These are phyloP conservation scores for Sugiyamaella boreocaroliniensis DNA, from an alignment of 805 yeast species.

Conservation along the genomic window DNA sequence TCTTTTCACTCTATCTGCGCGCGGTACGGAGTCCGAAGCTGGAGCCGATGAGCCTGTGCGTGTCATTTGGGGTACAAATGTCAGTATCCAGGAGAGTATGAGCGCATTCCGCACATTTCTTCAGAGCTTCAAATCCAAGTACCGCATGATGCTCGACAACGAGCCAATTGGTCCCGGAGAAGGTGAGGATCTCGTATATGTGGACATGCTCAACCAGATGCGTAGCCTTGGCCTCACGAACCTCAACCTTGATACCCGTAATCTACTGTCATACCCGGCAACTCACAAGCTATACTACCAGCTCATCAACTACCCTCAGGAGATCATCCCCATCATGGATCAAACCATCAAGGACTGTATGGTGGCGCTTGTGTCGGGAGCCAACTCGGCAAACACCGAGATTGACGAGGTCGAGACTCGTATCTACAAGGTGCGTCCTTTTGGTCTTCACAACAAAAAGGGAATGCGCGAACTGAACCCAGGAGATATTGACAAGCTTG, in stretches of 20 bases:
- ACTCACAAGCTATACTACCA: conserved; percentile 79
- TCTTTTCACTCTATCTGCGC: conserved; percentile 4
- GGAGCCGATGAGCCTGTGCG: conserved; percentile 66
- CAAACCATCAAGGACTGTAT: conserved; percentile 87
- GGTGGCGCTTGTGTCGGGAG: conserved; percentile 37
- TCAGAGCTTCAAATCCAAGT: conserved; percentile 72
- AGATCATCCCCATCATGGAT: conserved; percentile 96
- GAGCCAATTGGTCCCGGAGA: conserved; percentile 39
- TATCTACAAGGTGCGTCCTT: conserved; percentile 85
- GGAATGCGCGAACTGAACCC: conserved; percentile 95
- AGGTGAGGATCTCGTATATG: conserved; percentile 70
- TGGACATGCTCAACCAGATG: conserved; percentile 67
- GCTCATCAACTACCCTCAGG: conserved; percentile 89
- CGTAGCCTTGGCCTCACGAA: conserved; percentile 72
- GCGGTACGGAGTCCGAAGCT: conserved; percentile 19
- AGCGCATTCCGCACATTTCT: conserved; percentile 75
- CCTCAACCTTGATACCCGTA: conserved; percentile 75
- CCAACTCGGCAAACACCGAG: conserved; percentile 21
- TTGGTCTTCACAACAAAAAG: conserved; percentile 56
- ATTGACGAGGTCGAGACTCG: conserved; percentile 71
- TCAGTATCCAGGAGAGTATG: conserved; percentile 81
- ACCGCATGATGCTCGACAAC: conserved; percentile 38
- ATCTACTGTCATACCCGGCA: conserved; percentile 66
- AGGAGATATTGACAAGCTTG: conserved; percentile 87
- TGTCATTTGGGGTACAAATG: conserved; percentile 98